Percentiles rank a stretch among this genome's conserved stretches.
These are phyloP conservation scores for Trametopsis cervina DNA, from an alignment of 768 basidiomycete genomes.

Conservation along the genomic window DNA sequence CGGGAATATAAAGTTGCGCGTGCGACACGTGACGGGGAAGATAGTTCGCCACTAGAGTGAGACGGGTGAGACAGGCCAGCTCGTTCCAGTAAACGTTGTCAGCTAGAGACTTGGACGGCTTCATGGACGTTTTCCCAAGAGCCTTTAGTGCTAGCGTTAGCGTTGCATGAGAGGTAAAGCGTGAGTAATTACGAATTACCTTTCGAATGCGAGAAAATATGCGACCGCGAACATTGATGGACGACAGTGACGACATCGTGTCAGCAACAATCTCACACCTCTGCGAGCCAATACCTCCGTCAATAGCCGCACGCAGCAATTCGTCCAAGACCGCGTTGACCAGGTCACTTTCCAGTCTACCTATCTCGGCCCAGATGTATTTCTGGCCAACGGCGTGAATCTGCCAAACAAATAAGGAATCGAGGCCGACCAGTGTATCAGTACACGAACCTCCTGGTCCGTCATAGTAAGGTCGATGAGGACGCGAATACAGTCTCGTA, in stretches of 20 bases:
- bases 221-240: conserved; percentile 71
- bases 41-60: conserved; percentile 67
- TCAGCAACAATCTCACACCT: conserved; percentile 73
- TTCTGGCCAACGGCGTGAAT: conserved; percentile 61
- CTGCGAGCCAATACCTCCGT: conserved; percentile 69
- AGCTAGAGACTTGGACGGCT: conserved; percentile 52
- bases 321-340: conserved; percentile 76
- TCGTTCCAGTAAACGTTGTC: conserved; percentile 78
- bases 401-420: conserved; percentile 27
- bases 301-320: conserved; percentile 73
- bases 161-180: background rate
- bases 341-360: conserved; percentile 57
- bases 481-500: conserved; percentile 77
- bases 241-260: conserved; percentile 66
- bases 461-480: conserved; percentile 68
- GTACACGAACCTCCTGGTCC: conserved; percentile 55
- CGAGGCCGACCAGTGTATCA: too few species aligned
- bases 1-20: conserved; percentile 76
- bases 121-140: conserved; percentile 64
- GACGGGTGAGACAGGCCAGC: conserved; percentile 70
- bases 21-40: conserved; percentile 55
- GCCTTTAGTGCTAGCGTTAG: conserved; percentile 35
- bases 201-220: conserved; percentile 75
- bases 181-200: conserved; percentile 30
- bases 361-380: conserved; percentile 73